Conservation (phyloP, 1,284 basidiomycete species). For the Xanthoconium separans region DNA sequence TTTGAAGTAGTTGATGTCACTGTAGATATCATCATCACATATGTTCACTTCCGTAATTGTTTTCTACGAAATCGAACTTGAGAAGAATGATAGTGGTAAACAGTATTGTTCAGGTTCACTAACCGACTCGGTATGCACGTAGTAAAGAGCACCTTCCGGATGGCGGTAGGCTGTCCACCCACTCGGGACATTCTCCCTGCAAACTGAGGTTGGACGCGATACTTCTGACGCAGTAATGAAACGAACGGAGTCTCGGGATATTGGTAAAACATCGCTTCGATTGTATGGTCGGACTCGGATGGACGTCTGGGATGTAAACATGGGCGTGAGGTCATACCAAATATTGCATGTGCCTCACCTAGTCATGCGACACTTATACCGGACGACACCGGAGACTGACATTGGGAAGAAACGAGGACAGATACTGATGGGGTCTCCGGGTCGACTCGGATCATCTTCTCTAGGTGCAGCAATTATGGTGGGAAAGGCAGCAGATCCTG, state of each 20-base stretch:
- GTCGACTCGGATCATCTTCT: slow-evolving; percentile 6
- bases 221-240: background rate
- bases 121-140: slow-evolving; percentile 27
- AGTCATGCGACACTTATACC: slow-evolving; percentile 16
- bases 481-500: background rate
- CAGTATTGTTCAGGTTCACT: slow-evolving; percentile 7
- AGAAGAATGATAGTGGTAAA: slow-evolving; percentile 1
- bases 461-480: slow-evolving; percentile 9
- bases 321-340: slow-evolving; percentile 1
- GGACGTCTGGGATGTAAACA: slow-evolving; percentile 5
- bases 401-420: slow-evolving; percentile 15
- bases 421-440: slow-evolving; percentile 5
- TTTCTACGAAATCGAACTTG: slow-evolving; percentile 21
- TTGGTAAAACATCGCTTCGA: slow-evolving; percentile 17
- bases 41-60: slow-evolving; percentile 33
- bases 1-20: slow-evolving; percentile 28
- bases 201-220: background rate
- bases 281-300: slow-evolving; percentile 2
- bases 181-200: slow-evolving; percentile 13
- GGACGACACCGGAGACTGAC: slow-evolving; percentile 10
- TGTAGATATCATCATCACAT: slow-evolving; percentile 12
- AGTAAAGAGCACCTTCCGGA: slow-evolving; percentile 33
- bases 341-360: slow-evolving; percentile 11
- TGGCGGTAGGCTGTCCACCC: slow-evolving; percentile 30
- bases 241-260: slow-evolving; percentile 25